Evolutionary conservation across 2,329 filamentous ascomycete species (phyloP).

Genomic region (Monilinia polystroma): DNA sequence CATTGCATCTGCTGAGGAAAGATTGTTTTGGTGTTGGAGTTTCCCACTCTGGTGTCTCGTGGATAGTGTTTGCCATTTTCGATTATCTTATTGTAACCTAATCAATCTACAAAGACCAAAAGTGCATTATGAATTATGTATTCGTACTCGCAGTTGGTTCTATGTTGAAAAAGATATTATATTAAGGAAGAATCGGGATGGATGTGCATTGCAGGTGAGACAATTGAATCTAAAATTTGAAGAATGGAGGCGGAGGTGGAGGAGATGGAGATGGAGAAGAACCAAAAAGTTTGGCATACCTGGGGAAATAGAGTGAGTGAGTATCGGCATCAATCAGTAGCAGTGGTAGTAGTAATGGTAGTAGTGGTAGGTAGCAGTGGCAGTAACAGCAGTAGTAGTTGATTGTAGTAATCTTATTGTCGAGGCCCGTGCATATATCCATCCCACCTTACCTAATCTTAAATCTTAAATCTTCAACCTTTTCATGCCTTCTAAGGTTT

Average conservation of each 20-base stretch:
- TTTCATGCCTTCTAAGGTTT: no score
- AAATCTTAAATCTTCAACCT: no score
- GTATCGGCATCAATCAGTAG: no score
- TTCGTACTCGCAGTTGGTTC: no score
- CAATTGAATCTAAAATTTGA: neutral
- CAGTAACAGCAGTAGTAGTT: no score
- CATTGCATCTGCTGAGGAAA: conserved; percentile 28
- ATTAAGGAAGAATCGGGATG: conserved; percentile 2
- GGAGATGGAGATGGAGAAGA: neutral
- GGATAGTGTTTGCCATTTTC: conserved; percentile 26
- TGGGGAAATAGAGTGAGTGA: neutral
- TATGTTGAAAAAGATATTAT: neutral
- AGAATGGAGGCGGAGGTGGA: neutral
- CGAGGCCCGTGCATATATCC: neutral
- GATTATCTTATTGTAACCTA: neutral
- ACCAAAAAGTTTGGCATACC: neutral
- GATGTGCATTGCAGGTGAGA: neutral
- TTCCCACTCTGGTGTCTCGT: conserved; percentile 36
- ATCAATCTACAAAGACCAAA: neutral
- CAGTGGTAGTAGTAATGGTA: no score
- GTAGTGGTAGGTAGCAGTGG: no score
- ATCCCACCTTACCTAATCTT: no score
- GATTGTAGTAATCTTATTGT: neutral
- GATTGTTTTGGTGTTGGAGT: conserved; percentile 24
- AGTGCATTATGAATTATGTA: conserved; percentile 6